Percentiles rank a stretch among this genome's conserved stretches.
Evolutionary conservation across 495 filamentous ascomycete species (phyloP).

Genomic region (Parathielavia hyrcaniae): DNA sequence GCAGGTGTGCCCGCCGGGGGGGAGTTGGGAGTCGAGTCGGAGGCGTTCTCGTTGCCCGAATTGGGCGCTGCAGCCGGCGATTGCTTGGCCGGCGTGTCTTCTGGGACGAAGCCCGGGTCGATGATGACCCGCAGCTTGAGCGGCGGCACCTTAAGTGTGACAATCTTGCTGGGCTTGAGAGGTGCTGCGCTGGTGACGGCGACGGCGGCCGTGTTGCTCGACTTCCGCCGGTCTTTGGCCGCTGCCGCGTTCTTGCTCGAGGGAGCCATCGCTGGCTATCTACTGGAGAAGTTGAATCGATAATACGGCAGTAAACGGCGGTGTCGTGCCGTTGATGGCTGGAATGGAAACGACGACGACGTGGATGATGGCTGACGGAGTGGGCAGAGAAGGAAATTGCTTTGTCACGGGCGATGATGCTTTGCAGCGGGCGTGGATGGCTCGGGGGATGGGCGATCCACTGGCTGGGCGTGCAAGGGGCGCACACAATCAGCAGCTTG

Average conservation of each 20-base stretch:
- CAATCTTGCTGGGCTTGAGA: slow-evolving; percentile 28
- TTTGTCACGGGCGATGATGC: slow-evolving; percentile 22
- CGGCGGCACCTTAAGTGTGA: slow-evolving; percentile 38
- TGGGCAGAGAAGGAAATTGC: slow-evolving; percentile 19
- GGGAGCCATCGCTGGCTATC: slow-evolving; percentile 31
- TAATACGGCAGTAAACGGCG: slow-evolving; percentile 15
- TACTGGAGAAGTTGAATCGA: slow-evolving; percentile 13
- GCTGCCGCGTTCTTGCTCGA: slow-evolving; percentile 36
- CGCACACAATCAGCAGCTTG: slow-evolving; percentile 27
- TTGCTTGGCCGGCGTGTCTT: slow-evolving; percentile 38
- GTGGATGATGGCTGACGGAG: slow-evolving; percentile 1
- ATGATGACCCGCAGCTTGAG: slow-evolving; percentile 41
- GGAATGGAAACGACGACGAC: slow-evolving; percentile 5
- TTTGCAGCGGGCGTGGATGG: slow-evolving; percentile 23
- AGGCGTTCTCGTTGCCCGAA: slow-evolving; percentile 42
- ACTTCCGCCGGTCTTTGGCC: slow-evolving; percentile 46
- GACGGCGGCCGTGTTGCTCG: slow-evolving; percentile 19
- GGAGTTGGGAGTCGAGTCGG: slow-evolving; percentile 44
- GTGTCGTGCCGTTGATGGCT: slow-evolving; percentile 9
- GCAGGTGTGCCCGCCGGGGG: slow-evolving; percentile 42
- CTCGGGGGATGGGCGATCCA: slow-evolving; percentile 28
- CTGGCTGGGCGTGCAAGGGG: slow-evolving; percentile 26
- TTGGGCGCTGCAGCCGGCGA: slow-evolving; percentile 31
- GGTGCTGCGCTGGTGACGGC: slow-evolving; percentile 14
- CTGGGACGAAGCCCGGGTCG: slow-evolving; percentile 38